Evolutionary conservation across 257 asterid species (phyloP), one percentile per base, ranked within the genome.

Genomic region (Solanum arcanum): DNA sequence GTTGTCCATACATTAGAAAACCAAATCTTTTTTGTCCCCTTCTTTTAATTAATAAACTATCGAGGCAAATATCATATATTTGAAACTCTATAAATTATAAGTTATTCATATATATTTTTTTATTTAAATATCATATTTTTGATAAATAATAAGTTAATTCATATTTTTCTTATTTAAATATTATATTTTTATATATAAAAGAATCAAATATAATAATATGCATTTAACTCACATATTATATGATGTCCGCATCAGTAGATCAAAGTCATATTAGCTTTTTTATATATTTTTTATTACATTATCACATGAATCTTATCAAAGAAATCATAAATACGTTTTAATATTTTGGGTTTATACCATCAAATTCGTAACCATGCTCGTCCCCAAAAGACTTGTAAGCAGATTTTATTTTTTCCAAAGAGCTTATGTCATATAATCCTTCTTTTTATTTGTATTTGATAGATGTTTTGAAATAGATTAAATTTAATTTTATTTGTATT

Each of bases 241-340:
- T 2, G 1, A 0, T 64, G 1, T n/a, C 2, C 9, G 12, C 33
- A n/a, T 18, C 15, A 5, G 1, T 64, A n/a, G 0, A 64, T 5
- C 72, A 64, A 64, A 64, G 4, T 64, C 33, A 11, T 25, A 0
- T 62, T 0, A 62, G 3, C 3, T n/a, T 62, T n/a, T n/a, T 41
- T 41, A 7, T 41, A 7, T 41, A 7, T 39, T 8, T 2, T 12
- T 3, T 64, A 12, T 64, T 15, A 10, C 70, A 5, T n/a, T 60
- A 62, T n/a, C 3, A 5, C 0, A n/a, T 11, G 4, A 62, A 11
- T n/a, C n/a, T 62, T 62, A 62, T 62, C 7, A 62, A 23, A 62
- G 31, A 62, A 62, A n/a, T 9, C 27, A 49, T 62, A 9, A 23
- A 23, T 23, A 23, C 4, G 29, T 60, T 23, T 60, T 2, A 62